These are phyloP conservation scores for Parastagonospora nodorum DNA, from an alignment of 2,329 filamentous ascomycete genomes.

Conservation along the genomic window DNA sequence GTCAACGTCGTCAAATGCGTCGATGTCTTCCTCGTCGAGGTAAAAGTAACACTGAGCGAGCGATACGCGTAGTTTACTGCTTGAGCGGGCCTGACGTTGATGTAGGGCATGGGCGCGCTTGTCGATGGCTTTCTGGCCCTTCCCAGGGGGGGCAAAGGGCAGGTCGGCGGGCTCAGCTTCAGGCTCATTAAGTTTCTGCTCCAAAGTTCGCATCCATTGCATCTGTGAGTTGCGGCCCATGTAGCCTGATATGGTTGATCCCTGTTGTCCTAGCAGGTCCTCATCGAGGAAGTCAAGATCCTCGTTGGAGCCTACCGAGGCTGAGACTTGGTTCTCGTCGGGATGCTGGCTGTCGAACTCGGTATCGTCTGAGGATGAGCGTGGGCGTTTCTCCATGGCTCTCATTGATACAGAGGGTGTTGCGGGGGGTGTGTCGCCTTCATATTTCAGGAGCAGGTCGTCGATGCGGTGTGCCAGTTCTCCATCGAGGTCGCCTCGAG, in stretches of 20 bases:
- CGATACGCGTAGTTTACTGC: constrained; percentile 8
- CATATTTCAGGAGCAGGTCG: constrained; percentile 12
- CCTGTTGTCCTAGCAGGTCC: constrained; percentile 30
- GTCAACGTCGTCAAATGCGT: constrained; percentile 27
- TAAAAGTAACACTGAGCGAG: constrained; percentile 41
- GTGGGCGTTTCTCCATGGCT: constrained; percentile 7
- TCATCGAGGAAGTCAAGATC: constrained; percentile 35
- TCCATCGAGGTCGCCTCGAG: constrained; percentile 15
- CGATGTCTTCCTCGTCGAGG: constrained; percentile 36
- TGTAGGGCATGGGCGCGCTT: constrained; percentile 23
- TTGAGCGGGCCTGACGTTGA: constrained; percentile 11
- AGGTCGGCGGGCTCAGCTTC: constrained; percentile 9
- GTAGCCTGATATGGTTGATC: constrained; percentile 38
- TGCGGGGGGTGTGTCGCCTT: constrained; percentile 9
- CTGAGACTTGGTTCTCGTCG: constrained; percentile 27
- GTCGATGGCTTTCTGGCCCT: constrained; percentile 8
- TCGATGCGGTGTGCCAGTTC: constrained; percentile 12
- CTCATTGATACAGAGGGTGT: not conserved
- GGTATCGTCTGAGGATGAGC: constrained; percentile 3
- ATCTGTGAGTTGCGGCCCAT: constrained; percentile 41
- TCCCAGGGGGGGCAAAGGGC: constrained; percentile 24
- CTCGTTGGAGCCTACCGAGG: constrained; percentile 33
- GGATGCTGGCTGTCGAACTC: constrained; percentile 6
- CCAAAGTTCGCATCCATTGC: constrained; percentile 40
- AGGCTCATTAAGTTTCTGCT: constrained; percentile 18